Evolutionary conservation across 2,329 filamentous ascomycete genomes (phyloP), one percentile per base, ranked within the genome.

Genomic region (Bipolaris sorokiniana): DNA sequence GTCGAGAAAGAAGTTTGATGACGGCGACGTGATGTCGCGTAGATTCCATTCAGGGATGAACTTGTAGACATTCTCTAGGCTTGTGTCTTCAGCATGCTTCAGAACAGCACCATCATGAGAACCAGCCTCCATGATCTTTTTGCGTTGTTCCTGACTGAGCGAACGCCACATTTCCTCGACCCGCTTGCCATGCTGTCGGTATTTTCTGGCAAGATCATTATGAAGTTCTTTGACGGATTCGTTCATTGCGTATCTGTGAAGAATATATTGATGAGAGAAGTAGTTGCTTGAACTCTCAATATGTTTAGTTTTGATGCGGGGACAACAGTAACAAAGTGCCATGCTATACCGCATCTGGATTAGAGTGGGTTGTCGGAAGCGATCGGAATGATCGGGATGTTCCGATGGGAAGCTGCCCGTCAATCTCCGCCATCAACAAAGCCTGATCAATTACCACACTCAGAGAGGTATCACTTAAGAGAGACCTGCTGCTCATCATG

Each of bases 1-100:
- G 11, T 76, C 65, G 1, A 82, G 67, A 3, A 82, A 53, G 54
- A 60, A 71, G 15, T 62, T 42, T 0, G 79, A 73, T 1, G 63
- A 67, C 0, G 75, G 66, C 0, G 69, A 62, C 3, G 77, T 62
- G 2, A 82, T 65, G 22, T 83, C 78, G 7, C 64, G 70, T 1
- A 83, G 52, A 54, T 83, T 82, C 72, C 73, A 77, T 46, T 83
- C 82, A 0, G 80, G 79, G 0, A 78, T 62, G 2, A 81, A 42
- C n/a, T 77, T 78, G 62, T 59, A 77, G 15, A 77, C 65, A n/a
- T 70, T 69, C 0, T 77, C 79, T 22, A 80, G 13, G 0, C 75
- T 72, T 2, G 26, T 23, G 49, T 82, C 79, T 2, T 20, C 23
- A 1, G 74, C 53, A 42, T 78, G 65, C 51, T 74, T 73, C 16